Base-by-base conservation (phyloP, 192 early-diverging fungal genomes). In the Podila epigama region DNA sequence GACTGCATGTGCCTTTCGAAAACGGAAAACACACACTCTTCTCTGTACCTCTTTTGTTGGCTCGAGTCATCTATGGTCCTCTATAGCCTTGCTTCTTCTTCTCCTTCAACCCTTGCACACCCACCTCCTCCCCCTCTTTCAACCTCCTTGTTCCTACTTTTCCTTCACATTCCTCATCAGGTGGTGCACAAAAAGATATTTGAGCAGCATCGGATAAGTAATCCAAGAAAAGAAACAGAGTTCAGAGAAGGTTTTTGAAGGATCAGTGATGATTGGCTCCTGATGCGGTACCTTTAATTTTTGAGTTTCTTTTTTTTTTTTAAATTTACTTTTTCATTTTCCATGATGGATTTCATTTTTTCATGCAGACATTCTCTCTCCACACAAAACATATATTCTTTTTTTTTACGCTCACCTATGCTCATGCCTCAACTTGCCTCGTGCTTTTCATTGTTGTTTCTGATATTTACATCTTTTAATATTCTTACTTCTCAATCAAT, bases 221-320 rank as follows among this genome's bases (percentile, higher is more conserved):
- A 22, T 22, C 44, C 44, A 48, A 48, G 44, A 48, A 48, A 29
- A 64, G 32, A 66, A 63, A 72, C 11, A 75, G 70, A 75, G 70
- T 75, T 75, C 58, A 75, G 58, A 61, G 63, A 75, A 65, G 58
- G 70, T 75, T 75, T 71, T 56, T 25, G 15, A 39, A 34, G 7
- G 28, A 42, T 4, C 34, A 32, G 27, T 42, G 33, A 59, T 63
- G 51, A 75, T 66, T 72, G 44, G 62, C 44, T 48, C 44, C 2
- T n/a, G n/a, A n/a, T n/a, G n/a, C n/a, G n/a, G n/a, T n/a, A n/a
- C n/a, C n/a, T n/a, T n/a, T 2, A 18, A 22, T 22, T 22, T 48
- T 48, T 48, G 18, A 22, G n/a, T 48, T 22, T 48, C n/a, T 22
- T n/a, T 44, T 48, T 48, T 48, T 22, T 22, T 48, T 48, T 48